phyloP scores from a whole-genome alignment of 2,329 filamentous ascomycete genomes.

The Fusarium xyrophilum region DNA sequence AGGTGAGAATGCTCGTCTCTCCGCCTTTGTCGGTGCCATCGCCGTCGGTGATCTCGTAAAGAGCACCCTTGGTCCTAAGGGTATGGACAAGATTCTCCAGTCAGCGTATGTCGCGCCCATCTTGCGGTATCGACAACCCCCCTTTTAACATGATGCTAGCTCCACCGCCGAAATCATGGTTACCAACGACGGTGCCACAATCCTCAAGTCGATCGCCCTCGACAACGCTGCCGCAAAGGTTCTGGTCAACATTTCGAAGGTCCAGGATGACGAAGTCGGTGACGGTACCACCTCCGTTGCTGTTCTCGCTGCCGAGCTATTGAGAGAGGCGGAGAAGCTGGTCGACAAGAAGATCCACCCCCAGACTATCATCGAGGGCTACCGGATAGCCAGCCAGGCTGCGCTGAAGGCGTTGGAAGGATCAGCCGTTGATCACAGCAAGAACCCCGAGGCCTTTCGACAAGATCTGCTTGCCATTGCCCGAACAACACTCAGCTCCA shows the following conservation, averaged over 20 bases:
- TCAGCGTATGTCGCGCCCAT: constrained; percentile 73
- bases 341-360: constrained; percentile 99
- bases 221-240: constrained; percentile 99
- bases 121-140: constrained; percentile 19
- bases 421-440: constrained; percentile 88
- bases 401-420: constrained; percentile 84
- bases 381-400: constrained; percentile 93
- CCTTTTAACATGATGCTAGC: constrained; percentile 53
- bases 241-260: constrained; percentile 98
- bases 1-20: constrained; percentile 97
- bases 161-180: constrained; percentile 98
- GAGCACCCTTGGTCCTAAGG: constrained; percentile 95
- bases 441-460: constrained; percentile 81
- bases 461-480: constrained; percentile 91
- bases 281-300: constrained; percentile 98
- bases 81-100: constrained; percentile 98
- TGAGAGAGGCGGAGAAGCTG: constrained; percentile 95
- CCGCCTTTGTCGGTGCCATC: constrained; percentile 98
- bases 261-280: constrained; percentile 98
- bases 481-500: constrained; percentile 94
- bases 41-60: constrained; percentile 97
- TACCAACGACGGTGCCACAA: constrained; percentile 98
- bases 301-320: constrained; percentile 90
- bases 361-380: constrained; percentile 99
- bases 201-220: constrained; percentile 96